Base-by-base conservation (phyloP, 2,329 filamentous ascomycete genomes). In the Colletotrichum limetticola region DNA sequence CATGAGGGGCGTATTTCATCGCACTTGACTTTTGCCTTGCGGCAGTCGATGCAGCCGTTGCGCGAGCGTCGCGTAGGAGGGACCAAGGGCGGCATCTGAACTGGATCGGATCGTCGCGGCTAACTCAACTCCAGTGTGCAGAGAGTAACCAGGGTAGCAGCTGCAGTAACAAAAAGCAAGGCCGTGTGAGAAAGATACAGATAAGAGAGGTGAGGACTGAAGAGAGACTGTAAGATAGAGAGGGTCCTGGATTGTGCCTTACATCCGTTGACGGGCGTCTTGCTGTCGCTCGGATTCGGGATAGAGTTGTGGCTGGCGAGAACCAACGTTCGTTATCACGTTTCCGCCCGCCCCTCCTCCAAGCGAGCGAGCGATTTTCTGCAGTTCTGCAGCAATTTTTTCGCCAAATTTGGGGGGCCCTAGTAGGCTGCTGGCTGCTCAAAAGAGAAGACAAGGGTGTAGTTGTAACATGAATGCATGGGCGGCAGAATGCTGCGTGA, bases 41-140 rank as follows among this genome's bases (percentile, higher is more conserved):
- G 80, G 75, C 79, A 81, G 65, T 80, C 80, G 67, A 80, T 79
- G 76, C 79, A 81, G 60, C 80, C 79, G 16, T 80, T 77, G 8
- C 79, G 78, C 6, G 79, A 81, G 22, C 73, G 73, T 37, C 72
- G 60, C 58, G 56, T 69, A n/a, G 62, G 72, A 12, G 71, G 66
- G 2, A 69, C 37, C 28, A 66, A 30, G 9, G 65, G 69, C 30
- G 66, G 62, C 66, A 68, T 73, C 19, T 26, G 42, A 19, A 24
- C 35, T 32, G 28, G 46, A 14, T 12, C 35, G 22, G 46, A 24
- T 46, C 32, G 66, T 37, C 5, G 56, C 26, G 57, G 46, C 30
- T 46, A n/a, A 46, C 42, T 46, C 42, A 46, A 46, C 42, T 46
- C 42, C 42, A 19, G 42, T 46, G 16, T 46, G 42, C 19, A 46